Conservation (phyloP, 768 basidiomycete genomes). For the Hypholoma fasciculare region DNA sequence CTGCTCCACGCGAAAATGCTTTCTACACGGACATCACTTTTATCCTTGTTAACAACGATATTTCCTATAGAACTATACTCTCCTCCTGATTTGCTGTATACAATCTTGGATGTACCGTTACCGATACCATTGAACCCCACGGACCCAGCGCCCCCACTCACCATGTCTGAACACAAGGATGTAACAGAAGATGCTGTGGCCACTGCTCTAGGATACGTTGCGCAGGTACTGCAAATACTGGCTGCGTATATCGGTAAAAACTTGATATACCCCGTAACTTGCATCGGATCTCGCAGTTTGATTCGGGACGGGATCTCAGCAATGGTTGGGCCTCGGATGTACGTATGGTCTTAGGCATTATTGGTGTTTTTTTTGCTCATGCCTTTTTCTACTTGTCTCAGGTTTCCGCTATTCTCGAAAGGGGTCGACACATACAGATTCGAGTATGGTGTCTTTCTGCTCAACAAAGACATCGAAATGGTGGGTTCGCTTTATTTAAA, state of each 20-base stretch:
- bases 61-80: slow-evolving; percentile 90
- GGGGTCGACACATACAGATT: slow-evolving; percentile 97
- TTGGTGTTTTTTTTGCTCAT: slow-evolving; percentile 2
- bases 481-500: slow-evolving; percentile 39
- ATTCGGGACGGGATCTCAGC: slow-evolving; percentile 92
- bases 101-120: slow-evolving; percentile 84
- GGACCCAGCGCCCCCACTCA: slow-evolving; percentile 84
- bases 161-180: slow-evolving; percentile 60
- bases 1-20: slow-evolving; percentile 6
- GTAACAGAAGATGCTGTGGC: slow-evolving; percentile 87
- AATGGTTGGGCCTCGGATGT: slow-evolving; percentile 96
- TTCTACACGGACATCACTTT: slow-evolving; percentile 59
- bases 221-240: slow-evolving; percentile 82
- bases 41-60: slow-evolving; percentile 71
- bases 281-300: slow-evolving; percentile 85
- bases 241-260: slow-evolving; percentile 75
- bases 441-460: slow-evolving; percentile 94
- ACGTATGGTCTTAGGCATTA: slow-evolving; percentile 27
- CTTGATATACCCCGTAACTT: slow-evolving; percentile 88
- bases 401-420: slow-evolving; percentile 93
- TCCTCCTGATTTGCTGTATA: slow-evolving; percentile 84
- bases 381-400: slow-evolving; percentile 25
- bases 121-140: slow-evolving; percentile 77
- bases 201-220: slow-evolving; percentile 88
- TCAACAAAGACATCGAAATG: slow-evolving; percentile 98